Conservation (phyloP, 2,329 filamentous ascomycete genomes). For the Diaporthe longicolla region DNA sequence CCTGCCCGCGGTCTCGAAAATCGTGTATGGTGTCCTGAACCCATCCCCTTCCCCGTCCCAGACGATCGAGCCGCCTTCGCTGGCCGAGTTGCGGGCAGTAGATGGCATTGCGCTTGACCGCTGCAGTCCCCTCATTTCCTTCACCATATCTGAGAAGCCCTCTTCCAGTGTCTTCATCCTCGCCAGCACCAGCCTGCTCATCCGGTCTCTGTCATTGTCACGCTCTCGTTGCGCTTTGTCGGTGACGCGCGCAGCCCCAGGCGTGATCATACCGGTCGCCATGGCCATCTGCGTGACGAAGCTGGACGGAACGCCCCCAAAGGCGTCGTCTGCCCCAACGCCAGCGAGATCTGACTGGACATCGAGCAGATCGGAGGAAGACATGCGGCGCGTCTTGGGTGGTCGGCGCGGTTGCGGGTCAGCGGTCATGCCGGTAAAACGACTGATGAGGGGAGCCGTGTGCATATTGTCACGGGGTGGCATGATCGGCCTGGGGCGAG, state of each 20-base stretch:
- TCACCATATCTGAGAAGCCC: conserved; percentile 88
- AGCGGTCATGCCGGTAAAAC: conserved; percentile 65
- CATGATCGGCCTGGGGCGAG: conserved; percentile 70
- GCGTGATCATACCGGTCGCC: conserved; percentile 72
- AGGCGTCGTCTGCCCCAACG: conserved; percentile 70
- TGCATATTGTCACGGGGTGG: conserved; percentile 66
- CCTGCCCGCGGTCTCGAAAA: conserved; percentile 54
- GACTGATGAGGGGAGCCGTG: conserved; percentile 63
- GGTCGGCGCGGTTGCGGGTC: conserved; percentile 59
- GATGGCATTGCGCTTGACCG: conserved; percentile 55
- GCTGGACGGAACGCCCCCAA: conserved; percentile 77
- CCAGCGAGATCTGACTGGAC: conserved; percentile 75
- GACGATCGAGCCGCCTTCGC: conserved; percentile 35
- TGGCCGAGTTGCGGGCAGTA: conserved; percentile 66
- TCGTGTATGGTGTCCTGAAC: conserved; percentile 38
- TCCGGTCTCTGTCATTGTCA: conserved; percentile 71
- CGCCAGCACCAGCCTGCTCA: conserved; percentile 86
- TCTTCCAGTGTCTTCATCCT: conserved; percentile 95
- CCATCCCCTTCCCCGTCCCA: conserved; percentile 38
- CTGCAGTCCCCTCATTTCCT: conserved; percentile 79
- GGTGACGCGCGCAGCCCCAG: conserved; percentile 60
- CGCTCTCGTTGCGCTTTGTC: conserved; percentile 49
- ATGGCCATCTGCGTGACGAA: conserved; percentile 87
- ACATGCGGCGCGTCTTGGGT: conserved; percentile 59
- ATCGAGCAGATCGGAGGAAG: conserved; percentile 77